A percentile compares a stretch with the other conserved stretches of the same genome.
Conservation (phyloP, 495 filamentous ascomycete genomes). For the Aspergillus hancockii region DNA sequence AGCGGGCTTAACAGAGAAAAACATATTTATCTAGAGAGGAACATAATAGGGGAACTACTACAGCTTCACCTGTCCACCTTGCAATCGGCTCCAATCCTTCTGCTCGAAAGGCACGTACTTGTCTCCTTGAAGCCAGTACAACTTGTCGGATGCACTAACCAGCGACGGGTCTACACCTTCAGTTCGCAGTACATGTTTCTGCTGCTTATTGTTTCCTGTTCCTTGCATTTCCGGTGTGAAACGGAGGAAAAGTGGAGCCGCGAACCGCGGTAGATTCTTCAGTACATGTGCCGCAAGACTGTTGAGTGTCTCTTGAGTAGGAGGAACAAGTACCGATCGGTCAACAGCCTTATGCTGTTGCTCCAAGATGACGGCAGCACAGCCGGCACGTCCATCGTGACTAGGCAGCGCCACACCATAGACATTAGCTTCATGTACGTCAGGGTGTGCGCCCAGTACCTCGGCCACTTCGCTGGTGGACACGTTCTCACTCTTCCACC, state of each 20-base stretch:
- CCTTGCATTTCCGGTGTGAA: slow-evolving; percentile 59
- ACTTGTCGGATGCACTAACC: slow-evolving; percentile 54
- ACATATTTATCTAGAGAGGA: not conserved
- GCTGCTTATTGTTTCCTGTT: slow-evolving; percentile 88
- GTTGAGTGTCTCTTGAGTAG: slow-evolving; percentile 47
- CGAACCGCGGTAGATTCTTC: slow-evolving; percentile 68
- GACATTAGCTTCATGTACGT: slow-evolving; percentile 78
- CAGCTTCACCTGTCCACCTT: slow-evolving; percentile 58
- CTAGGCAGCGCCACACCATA: slow-evolving; percentile 82
- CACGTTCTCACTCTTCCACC: slow-evolving; percentile 96
- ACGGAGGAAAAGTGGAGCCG: slow-evolving; percentile 76
- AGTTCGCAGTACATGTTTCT: slow-evolving; percentile 67
- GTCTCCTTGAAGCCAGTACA: slow-evolving; percentile 68
- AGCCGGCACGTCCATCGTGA: slow-evolving; percentile 86
- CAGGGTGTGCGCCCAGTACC: slow-evolving; percentile 65
- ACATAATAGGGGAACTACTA: slow-evolving; percentile 9
- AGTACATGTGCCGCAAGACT: slow-evolving; percentile 59
- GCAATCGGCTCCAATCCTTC: slow-evolving; percentile 68
- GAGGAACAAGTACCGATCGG: slow-evolving; percentile 29
- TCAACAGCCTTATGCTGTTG: slow-evolving; percentile 38
- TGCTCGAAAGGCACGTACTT: slow-evolving; percentile 67
- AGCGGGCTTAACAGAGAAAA: not conserved
- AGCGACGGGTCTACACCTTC: slow-evolving; percentile 72
- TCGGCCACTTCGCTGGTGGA: slow-evolving; percentile 77
- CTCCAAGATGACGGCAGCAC: slow-evolving; percentile 67